Evolutionary conservation across 1,284 basidiomycete species (phyloP).

Genomic region (Cryptococcus deneoformans): DNA sequence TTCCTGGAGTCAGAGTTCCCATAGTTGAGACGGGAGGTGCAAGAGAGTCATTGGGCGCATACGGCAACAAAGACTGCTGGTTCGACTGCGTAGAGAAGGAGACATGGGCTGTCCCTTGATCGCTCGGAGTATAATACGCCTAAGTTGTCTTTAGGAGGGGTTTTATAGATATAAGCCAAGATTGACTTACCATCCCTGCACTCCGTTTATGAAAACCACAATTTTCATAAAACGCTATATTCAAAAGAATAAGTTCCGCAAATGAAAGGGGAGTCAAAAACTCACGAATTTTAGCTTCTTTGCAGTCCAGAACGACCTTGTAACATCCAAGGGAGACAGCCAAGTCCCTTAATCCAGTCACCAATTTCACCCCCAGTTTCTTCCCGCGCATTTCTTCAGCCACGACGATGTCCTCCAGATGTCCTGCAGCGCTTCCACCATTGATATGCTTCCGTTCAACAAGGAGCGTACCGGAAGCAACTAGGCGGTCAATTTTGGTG

Average conservation of each 20-base stretch:
- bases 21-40: background rate
- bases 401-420: conserved; percentile 96
- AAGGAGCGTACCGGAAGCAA: conserved; percentile 80
- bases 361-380: conserved; percentile 68
- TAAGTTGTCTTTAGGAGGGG: background rate
- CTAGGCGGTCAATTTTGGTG: conserved; percentile 69
- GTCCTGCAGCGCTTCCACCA: conserved; percentile 73
- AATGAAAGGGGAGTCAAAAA: conserved; percentile 49
- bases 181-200: conserved; percentile 9
- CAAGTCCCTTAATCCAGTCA: conserved; percentile 75
- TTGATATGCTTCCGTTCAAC: conserved; percentile 91
- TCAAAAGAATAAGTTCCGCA: conserved; percentile 33
- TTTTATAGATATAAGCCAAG: too few relatives aligned
- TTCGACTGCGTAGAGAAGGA: conserved; percentile 1
- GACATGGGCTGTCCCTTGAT: background rate
- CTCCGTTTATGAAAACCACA: conserved; percentile 59
- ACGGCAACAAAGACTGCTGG: too few relatives aligned
- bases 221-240: conserved; percentile 89
- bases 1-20: background rate
- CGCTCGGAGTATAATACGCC: background rate
- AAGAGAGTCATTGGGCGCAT: background rate
- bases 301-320: conserved; percentile 96
- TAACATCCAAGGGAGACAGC: conserved; percentile 77
- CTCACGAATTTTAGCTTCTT: conserved; percentile 72
- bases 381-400: conserved; percentile 80